Percentiles rank a stretch among this genome's conserved stretches.
These are phyloP conservation scores for Fusarium heterosporum DNA, from an alignment of 2,329 filamentous ascomycete species.

Conservation along the genomic window DNA sequence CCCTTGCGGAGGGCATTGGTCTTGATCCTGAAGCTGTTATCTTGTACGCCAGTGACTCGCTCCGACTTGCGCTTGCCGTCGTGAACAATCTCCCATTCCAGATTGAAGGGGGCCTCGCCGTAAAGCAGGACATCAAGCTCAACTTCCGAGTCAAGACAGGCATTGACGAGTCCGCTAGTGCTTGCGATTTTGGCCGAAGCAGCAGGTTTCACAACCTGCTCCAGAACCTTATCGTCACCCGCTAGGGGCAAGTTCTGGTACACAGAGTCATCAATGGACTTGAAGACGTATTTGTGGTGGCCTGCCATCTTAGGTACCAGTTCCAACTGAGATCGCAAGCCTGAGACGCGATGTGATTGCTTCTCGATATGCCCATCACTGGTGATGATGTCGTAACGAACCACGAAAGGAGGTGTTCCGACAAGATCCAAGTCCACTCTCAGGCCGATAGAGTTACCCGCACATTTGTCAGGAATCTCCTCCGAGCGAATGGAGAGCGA, in stretches of 20 bases:
- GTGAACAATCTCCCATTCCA: slow-evolving; percentile 94
- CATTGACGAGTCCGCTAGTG: slow-evolving; percentile 66
- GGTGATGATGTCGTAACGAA: slow-evolving; percentile 79
- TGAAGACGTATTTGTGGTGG: slow-evolving; percentile 87
- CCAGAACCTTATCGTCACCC: slow-evolving; percentile 72
- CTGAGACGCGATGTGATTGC: slow-evolving; percentile 69
- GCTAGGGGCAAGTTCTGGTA: slow-evolving; percentile 76
- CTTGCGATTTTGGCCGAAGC: slow-evolving; percentile 80
- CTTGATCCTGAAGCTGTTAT: slow-evolving; percentile 74
- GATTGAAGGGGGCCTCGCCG: slow-evolving; percentile 86
- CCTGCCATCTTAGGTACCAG: slow-evolving; percentile 85
- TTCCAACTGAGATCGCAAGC: slow-evolving; percentile 84
- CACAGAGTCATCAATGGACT: slow-evolving; percentile 82
- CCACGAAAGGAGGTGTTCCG: slow-evolving; percentile 90
- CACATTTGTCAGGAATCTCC: slow-evolving; percentile 93
- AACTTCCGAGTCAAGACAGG: slow-evolving; percentile 86
- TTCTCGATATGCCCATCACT: slow-evolving; percentile 65
- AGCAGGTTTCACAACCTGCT: slow-evolving; percentile 93
- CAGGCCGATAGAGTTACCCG: slow-evolving; percentile 91
- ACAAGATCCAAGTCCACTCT: slow-evolving; percentile 89
- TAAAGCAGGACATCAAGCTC: slow-evolving; percentile 78
- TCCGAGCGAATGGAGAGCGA: slow-evolving; percentile 78
- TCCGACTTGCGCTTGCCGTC: slow-evolving; percentile 84
- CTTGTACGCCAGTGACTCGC: slow-evolving; percentile 71
- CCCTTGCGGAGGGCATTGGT: slow-evolving; percentile 81